Base-by-base conservation (phyloP, 2,329 filamentous ascomycete genomes). In the Xylaria sp. region DNA sequence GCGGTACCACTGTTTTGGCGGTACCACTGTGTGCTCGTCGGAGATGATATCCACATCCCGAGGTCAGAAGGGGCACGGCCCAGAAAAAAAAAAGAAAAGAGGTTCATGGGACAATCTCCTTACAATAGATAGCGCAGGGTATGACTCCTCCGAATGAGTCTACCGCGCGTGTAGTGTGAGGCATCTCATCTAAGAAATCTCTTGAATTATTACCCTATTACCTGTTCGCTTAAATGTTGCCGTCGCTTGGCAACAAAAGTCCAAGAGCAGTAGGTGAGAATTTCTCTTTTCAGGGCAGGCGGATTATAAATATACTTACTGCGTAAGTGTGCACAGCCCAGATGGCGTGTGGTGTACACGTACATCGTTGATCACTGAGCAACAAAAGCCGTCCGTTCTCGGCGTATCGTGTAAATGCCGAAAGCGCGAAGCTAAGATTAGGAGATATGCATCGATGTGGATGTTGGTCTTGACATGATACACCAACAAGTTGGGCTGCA, bases 401-500 rank as follows among this genome's bases (percentile, higher is more conserved):
- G 61, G 60, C 13, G 20, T 45, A 49, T 20, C 27, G 13, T 33
- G 36, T 39, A 39, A 66, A 67, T 42, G 65, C 65, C 65, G 65
- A 67, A n/a, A 60, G 55, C 61, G 65, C 65, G 65, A 67, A 56
- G 65, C 65, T 60, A 64, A 42, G 55, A 22, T 51, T 27, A 22
- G 33, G 5, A 49, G 49, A 31, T 33, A 31, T 17, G 49, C 49
- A 51, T 33, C 10, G 3, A 51, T 33, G 31, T 44, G 13, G 44
- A 25, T 39, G 47, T 38, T 38, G 15, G 20, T 38, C 31, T 66
- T 44, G 55, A 56, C 60, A 54, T n/a, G n/a, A n/a, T n/a, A n/a
- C n/a, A n/a, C n/a, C n/a, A 9, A 25, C n/a, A 3, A 15, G 42
- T 47, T 56, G 39, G 51, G 29, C 59, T 10, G 59, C 31, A 49